These are phyloP conservation scores for Fraxinus pennsylvanica DNA, from an alignment of 257 asterid genomes.

Conservation along the genomic window DNA sequence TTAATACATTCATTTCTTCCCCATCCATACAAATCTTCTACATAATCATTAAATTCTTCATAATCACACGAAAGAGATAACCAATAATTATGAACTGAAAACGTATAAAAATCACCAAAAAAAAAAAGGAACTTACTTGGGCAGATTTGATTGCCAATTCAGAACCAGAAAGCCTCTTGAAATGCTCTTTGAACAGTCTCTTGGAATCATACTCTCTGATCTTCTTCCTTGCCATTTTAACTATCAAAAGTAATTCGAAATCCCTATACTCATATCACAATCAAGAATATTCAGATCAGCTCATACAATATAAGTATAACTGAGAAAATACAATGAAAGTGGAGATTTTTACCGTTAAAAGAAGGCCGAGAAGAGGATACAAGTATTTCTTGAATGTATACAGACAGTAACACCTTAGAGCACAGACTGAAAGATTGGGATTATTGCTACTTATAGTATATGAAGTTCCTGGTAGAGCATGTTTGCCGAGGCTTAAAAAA, in stretches of 20 bases:
- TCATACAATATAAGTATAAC: background rate
- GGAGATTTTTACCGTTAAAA: slow-evolving; percentile 46
- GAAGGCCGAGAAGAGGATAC: slow-evolving; percentile 8
- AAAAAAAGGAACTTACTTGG: slow-evolving; percentile 46
- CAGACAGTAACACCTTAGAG: background rate
- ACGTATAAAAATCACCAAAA: background rate
- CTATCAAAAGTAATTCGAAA: slow-evolving; percentile 32
- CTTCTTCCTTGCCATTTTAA: slow-evolving; percentile 87
- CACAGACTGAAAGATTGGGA: slow-evolving; percentile 23
- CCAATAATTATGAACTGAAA: background rate
- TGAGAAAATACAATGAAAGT: slow-evolving; percentile 15
- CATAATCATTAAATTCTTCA: slow-evolving; percentile 20
- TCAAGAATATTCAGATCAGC: slow-evolving; percentile 32
- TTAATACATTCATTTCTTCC: background rate
- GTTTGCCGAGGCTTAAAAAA: background rate
- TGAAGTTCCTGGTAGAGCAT: slow-evolving; percentile 14
- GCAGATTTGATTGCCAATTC: slow-evolving; percentile 82
- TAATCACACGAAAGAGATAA: background rate
- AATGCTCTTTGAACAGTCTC: slow-evolving; percentile 87
- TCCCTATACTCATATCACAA: slow-evolving; percentile 38
- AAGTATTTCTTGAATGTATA: slow-evolving; percentile 27
- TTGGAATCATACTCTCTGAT: slow-evolving; percentile 96
- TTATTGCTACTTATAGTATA: slow-evolving; percentile 26
- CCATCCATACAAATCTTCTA: background rate
- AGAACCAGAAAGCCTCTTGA: slow-evolving; percentile 81